Percentiles rank a stretch among this genome's conserved stretches.
phyloP scores from a whole-genome alignment of 441 rosid species.

The Sinapis alba region DNA sequence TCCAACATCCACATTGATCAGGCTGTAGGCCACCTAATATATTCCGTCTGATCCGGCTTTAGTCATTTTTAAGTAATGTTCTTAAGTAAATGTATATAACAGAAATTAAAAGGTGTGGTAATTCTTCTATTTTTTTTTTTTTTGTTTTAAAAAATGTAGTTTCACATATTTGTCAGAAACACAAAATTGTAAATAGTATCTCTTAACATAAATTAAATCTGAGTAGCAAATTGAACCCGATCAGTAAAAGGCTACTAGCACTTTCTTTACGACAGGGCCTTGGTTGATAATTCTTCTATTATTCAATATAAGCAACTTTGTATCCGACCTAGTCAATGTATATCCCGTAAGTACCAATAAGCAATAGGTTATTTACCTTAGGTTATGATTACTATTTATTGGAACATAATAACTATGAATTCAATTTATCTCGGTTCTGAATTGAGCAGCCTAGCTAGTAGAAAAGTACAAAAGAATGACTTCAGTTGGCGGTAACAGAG shows the following conservation, averaged over 20 bases:
- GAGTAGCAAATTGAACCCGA: no score
- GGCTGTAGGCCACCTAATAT: neutral
- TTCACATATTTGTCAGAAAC: no score
- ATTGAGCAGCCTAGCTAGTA: neutral
- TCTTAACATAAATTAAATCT: no score
- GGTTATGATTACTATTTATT: neutral
- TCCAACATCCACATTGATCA: neutral
- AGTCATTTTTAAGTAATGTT: neutral
- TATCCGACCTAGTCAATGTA: neutral
- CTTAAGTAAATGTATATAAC: neutral
- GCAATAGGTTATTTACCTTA: neutral
- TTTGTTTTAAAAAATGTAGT: no score
- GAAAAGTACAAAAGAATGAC: constrained; percentile 21
- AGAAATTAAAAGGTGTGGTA: neutral
- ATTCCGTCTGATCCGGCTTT: neutral
- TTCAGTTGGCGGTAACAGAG: constrained; percentile 25
- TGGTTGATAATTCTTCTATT: neutral
- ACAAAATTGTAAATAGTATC: no score
- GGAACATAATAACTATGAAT: neutral
- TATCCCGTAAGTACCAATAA: neutral
- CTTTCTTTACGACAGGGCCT: no score
- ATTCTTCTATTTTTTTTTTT: neutral
- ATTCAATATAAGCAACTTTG: neutral
- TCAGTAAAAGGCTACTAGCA: no score
- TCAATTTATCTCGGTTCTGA: neutral